Conservation (phyloP, 306 rosid species). For the Acacia confusa region DNA sequence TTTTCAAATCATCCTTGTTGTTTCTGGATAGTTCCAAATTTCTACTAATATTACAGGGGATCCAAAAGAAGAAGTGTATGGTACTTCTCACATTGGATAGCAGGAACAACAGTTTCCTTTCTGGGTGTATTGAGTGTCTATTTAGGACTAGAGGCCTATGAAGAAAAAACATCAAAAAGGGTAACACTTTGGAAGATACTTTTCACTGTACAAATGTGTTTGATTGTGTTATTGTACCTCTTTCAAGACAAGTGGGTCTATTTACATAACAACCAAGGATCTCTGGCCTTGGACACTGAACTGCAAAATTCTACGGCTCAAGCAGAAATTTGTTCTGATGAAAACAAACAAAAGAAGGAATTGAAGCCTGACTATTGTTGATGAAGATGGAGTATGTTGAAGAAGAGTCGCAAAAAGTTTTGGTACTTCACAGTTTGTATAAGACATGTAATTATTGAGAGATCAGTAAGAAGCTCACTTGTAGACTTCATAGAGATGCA, state of each 20-base stretch:
- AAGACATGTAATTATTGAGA: neutral
- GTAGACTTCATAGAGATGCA: neutral
- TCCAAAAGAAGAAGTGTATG: slow-evolving; percentile 72
- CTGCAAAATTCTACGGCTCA: slow-evolving; percentile 28
- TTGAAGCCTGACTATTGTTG: slow-evolving; percentile 48
- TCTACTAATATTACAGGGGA: slow-evolving; percentile 47
- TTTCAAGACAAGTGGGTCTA: slow-evolving; percentile 85
- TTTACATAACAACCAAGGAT: slow-evolving; percentile 63
- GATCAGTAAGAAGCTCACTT: neutral
- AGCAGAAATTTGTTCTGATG: slow-evolving; percentile 34
- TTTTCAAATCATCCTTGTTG: neutral
- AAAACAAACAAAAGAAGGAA: slow-evolving; percentile 44
- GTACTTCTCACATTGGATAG: slow-evolving; percentile 73
- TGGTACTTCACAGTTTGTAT: neutral
- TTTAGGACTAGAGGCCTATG: slow-evolving; percentile 71
- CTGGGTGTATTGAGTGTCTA: slow-evolving; percentile 72
- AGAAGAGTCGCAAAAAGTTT: neutral
- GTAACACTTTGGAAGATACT: slow-evolving; percentile 60
- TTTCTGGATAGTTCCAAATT: neutral
- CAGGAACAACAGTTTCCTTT: slow-evolving; percentile 64
- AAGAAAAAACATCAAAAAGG: slow-evolving; percentile 69
- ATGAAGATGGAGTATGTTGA: slow-evolving; percentile 26
- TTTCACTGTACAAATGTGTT: slow-evolving; percentile 63
- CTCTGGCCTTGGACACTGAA: slow-evolving; percentile 43
- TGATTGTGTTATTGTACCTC: slow-evolving; percentile 70